Base-by-base conservation (phyloP, 1,284 basidiomycete species). In the Rugosomyces carneus region DNA sequence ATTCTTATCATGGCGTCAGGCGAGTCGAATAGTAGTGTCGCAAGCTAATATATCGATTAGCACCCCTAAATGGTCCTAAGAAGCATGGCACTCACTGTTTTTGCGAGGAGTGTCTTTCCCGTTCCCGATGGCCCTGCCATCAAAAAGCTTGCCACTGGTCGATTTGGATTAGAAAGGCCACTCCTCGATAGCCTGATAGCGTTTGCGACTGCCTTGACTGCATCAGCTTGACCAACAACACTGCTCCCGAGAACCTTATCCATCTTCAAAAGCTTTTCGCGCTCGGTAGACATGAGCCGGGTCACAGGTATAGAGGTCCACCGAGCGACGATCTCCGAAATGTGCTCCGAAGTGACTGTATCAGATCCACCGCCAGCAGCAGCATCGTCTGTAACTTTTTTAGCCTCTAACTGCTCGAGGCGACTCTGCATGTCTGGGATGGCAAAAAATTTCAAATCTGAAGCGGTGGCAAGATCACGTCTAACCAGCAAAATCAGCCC, bases 81-180 rank as follows among this genome's bases (percentile, higher is more conserved):
- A 16, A 24, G 24, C 20, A 36, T 18, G 7, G 26, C 8, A 67
- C 81, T 70, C 63, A 86, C 86, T n/a, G 91, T 89, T 71, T 96
- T 97, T 48, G 84, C 85, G 47, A 96, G 73, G 55, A 95, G 74
- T 0, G 91, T 94, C 70, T 91, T 89, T 36, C 88, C 89, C 3
- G 88, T 91, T 31, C 91, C 94, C 0, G 90, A 94, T n/a, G 90
- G 89, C 21, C 87, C 94, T 5, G 91, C 83, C 78, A 97, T 88
- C 45, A 98, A 67, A 75, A 97, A 96, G 57, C 87, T 92, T 0
- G 94, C 94, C 40, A 97, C 85, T 2, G 94, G 95, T 37, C 93
- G 71, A 43, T 84, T 78, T 13, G 86, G 77, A 54, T 90, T 86
- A 47, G 89, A 80, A 16, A 98, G 70, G 6, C 95, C 94, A 52